Evolutionary conservation across 768 basidiomycete species (phyloP), one percentile per base, ranked within the genome.

Genomic region (Tylopilus vinaceipallidus): DNA sequence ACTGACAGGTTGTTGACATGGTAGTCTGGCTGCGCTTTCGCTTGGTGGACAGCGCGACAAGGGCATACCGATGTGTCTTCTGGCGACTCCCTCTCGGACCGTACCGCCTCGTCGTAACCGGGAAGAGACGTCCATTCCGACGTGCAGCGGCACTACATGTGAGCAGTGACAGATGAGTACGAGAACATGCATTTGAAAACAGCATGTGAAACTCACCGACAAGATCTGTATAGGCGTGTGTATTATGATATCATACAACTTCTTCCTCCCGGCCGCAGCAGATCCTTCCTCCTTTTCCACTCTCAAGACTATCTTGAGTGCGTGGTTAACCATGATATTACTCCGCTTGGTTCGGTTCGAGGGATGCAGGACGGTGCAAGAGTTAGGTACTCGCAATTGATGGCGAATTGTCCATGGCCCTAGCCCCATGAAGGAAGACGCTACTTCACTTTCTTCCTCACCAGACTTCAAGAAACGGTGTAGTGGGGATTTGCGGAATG

Each of bases 331-430:
- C 14, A 75, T 69, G 55, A 97, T 83, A 60, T 90, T 88, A 53
- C 86, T 84, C 11, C 57, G 52, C 35, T 63, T 60, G 36, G 37
- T 32, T 64, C 80, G 84, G 63, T 88, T 94, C 10, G 92, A 89
- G 58, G 90, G 87, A 59, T 80, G 82, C 42, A 98, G 68, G 42
- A 70, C 64, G 19, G 63, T 63, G 58, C 86, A 89, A 2, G 82
- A 78, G 14, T 68, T 69, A 0, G 95, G 94, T 2, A 98, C 73
- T 37, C 76, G 75, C 37, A 98, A 63, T 26, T 80, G 73, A 45
- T 81, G 77, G 49, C 83, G 81, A 52, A 98, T 79, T 9, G 77
- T 75, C 95, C 95, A 98, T 12, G 95, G 95, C 0, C 95, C 95
- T 3, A 82, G 81, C 24, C 86, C 87, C 83, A 84, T 84, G 52